phyloP scores from a whole-genome alignment of 2,329 filamentous ascomycete genomes.

The Colletotrichum sp. region DNA sequence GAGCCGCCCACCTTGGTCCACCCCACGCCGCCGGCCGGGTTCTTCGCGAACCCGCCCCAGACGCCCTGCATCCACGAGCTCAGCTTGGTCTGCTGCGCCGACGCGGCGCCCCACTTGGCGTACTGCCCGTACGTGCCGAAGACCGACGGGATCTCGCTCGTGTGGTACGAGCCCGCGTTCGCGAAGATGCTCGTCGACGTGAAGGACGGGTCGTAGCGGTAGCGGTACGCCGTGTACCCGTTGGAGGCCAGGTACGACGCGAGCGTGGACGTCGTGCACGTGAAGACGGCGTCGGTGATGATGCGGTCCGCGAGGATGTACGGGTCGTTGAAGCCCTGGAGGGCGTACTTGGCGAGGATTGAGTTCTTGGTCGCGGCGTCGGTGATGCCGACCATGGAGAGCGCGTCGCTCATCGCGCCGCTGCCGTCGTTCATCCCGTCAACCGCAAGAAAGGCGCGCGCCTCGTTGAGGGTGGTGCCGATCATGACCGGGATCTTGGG shows the following conservation, averaged over 20 bases:
- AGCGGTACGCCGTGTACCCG: slow-evolving; percentile 7
- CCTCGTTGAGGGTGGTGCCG: slow-evolving; percentile 9
- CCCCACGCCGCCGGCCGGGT: neutral
- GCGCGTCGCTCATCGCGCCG: neutral
- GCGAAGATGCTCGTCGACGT: slow-evolving; percentile 6
- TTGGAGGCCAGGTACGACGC: neutral
- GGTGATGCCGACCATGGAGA: neutral
- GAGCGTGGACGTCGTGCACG: slow-evolving; percentile 4
- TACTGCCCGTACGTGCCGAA: slow-evolving; percentile 14
- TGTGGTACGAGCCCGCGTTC: slow-evolving; percentile 18
- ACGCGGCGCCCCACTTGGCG: neutral
- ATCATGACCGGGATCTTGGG: slow-evolving; percentile 14
- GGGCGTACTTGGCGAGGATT: neutral
- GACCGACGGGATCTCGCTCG: slow-evolving; percentile 14
- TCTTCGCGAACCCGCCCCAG: slow-evolving; percentile 10
- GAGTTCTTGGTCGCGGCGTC: neutral
- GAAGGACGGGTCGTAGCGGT: slow-evolving; percentile 12
- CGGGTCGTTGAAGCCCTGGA: neutral
- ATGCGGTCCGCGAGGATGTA: neutral
- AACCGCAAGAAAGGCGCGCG: neutral
- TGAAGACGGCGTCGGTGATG: slow-evolving; percentile 11
- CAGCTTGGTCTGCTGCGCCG: neutral
- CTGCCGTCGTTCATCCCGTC: neutral
- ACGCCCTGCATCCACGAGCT: slow-evolving; percentile 12
- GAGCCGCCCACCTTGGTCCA: slow-evolving; percentile 9